Conservation (phyloP, 2,329 filamentous ascomycete species). For the Fusarium concolor region DNA sequence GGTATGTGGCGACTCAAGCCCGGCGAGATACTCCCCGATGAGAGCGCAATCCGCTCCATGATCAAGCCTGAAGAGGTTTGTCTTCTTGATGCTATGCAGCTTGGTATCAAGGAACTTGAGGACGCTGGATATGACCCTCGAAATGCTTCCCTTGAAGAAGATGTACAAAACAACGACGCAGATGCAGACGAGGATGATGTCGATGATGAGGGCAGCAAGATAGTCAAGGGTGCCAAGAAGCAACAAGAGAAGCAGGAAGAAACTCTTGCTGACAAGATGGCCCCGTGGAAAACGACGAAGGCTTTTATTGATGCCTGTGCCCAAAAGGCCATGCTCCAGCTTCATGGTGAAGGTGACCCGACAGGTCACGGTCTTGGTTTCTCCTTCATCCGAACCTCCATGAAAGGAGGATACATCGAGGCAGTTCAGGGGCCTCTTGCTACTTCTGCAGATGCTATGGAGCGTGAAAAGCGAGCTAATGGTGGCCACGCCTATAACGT, state of each 20-base stretch:
- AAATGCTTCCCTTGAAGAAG: constrained; percentile 71
- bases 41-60: constrained; percentile 83
- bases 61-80: constrained; percentile 97
- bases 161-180: constrained; percentile 71
- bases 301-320: constrained; percentile 95
- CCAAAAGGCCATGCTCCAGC: constrained; percentile 95
- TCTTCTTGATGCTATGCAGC: constrained; percentile 94
- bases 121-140: constrained; percentile 86
- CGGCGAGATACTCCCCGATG: constrained; percentile 81
- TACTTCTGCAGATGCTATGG: constrained; percentile 83
- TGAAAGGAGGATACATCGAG: constrained; percentile 96
- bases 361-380: constrained; percentile 94
- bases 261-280: constrained; percentile 87
- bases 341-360: constrained; percentile 94
- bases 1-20: constrained; percentile 82
- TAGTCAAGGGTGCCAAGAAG: constrained; percentile 57
- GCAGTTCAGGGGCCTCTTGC: constrained; percentile 76
- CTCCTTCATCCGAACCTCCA: constrained; percentile 96
- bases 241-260: constrained; percentile 67
- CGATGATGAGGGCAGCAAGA: constrained; percentile 57
- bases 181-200: constrained; percentile 65
- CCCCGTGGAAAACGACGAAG: constrained; percentile 96
- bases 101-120: constrained; percentile 88
- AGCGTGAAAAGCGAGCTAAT: constrained; percentile 87
- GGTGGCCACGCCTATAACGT: constrained; percentile 98